Evolutionary conservation across 1,139 yeast genomes (phyloP), one percentile per base, ranked within the genome.

Genomic region (Hyphopichia wangnamkhiaoensis): DNA sequence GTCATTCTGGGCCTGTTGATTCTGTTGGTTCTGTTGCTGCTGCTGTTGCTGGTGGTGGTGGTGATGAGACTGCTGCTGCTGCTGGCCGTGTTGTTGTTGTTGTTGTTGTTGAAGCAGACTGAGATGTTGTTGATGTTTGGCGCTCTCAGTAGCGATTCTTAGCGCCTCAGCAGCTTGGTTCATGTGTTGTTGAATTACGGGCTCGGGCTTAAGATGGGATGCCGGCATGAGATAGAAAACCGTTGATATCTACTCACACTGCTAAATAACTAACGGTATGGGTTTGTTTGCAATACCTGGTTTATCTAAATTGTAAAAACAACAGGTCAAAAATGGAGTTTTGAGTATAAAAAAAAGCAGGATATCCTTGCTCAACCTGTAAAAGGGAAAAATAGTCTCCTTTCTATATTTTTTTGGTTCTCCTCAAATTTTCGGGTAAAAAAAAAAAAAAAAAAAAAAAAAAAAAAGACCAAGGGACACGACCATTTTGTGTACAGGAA

Each of bases 141-240:
- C 18, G 3, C 31, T 27, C 16, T 32, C 34, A 16, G 27, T 5
- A 27, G 37, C 37, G 15, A 34, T 34, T 27, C 37, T 14, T 6
- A 34, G 20, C 5, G 37, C 31, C 18, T 34, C 37, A 13, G 23
- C 37, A 7, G 37, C 26, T 8, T 34, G 25, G 18, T 17, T 18
- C 25, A 34, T 18, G 10, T 34, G 37, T 26, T 19, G 56, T 48
- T 21, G 59, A 47, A 13, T 56, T 59, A 15, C 33, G 50, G 39
- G 18, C 38, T 32, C 24, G 42, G 46, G 27, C 9, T 31, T 31
- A 8, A 33, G 26, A 15, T 27, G 35, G 19, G 20, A 12, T 13
- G 36, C 16, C 25, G 37, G 24, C 33, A 31, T 31, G 4, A 32
- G 6, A n/a, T n/a, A n/a, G n/a, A n/a, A n/a, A n/a, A n/a, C n/a